Conservation (phyloP, 202 grass and related monocot genomes). For the Alloteropsis angusta region DNA sequence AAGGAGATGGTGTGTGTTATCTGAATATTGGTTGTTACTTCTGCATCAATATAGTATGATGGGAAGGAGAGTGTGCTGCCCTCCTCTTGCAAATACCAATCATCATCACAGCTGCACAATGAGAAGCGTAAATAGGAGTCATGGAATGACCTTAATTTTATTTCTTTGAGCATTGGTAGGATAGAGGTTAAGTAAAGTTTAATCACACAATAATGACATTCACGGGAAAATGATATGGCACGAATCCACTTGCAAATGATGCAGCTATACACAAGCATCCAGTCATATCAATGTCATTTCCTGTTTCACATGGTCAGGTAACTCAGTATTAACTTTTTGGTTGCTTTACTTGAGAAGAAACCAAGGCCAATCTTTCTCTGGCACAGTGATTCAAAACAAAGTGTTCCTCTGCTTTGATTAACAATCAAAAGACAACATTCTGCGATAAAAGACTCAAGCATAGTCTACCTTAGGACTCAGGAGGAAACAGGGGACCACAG, state of each 20-base stretch:
- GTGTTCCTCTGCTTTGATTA: background rate
- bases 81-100: slow-evolving; percentile 65
- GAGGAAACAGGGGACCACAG: background rate
- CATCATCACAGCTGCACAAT: slow-evolving; percentile 62
- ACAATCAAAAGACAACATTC: background rate
- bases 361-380: background rate
- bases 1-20: slow-evolving; percentile 22
- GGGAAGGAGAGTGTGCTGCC: slow-evolving; percentile 71
- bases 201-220: slow-evolving; percentile 11
- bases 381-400: slow-evolving; percentile 6
- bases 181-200: slow-evolving; percentile 12
- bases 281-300: slow-evolving; percentile 10
- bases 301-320: background rate
- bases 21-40: slow-evolving; percentile 61
- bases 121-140: slow-evolving; percentile 22
- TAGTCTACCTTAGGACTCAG: background rate
- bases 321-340: background rate
- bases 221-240: slow-evolving; percentile 11
- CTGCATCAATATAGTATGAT: slow-evolving; percentile 89
- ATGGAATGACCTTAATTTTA: background rate
- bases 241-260: background rate
- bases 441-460: slow-evolving; percentile 7
- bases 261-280: background rate
- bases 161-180: background rate
- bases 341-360: slow-evolving; percentile 3